Conservation (phyloP, 2,329 filamentous ascomycete species). For the Xylogone sp. region DNA sequence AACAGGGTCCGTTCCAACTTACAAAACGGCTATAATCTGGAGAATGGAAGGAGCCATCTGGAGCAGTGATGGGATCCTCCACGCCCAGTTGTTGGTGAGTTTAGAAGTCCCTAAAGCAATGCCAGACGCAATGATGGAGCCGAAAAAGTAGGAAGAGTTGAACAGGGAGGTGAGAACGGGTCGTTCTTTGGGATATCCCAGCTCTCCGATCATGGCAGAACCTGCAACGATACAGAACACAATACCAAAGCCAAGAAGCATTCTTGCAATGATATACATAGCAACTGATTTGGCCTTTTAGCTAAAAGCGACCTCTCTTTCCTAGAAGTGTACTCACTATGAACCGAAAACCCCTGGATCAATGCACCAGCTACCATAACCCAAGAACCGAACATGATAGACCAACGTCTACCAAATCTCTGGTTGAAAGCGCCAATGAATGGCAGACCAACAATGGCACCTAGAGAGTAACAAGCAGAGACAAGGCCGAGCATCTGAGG, state of each 20-base stretch:
- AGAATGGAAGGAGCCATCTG: constrained; percentile 28
- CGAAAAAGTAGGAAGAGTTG: constrained; percentile 49
- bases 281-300: constrained; percentile 27
- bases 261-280: constrained; percentile 50
- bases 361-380: constrained; percentile 53
- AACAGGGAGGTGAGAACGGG: constrained; percentile 49
- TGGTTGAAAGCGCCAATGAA: constrained; percentile 50
- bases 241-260: constrained; percentile 51
- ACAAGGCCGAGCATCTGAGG: constrained; percentile 40
- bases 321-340: constrained; percentile 27
- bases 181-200: constrained; percentile 51
- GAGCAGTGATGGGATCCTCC: constrained; percentile 38
- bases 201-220: constrained; percentile 49
- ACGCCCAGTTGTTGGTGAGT: constrained; percentile 35
- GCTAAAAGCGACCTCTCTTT: not conserved
- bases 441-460: constrained; percentile 50
- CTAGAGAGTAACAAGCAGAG: constrained; percentile 51
- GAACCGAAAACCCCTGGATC: constrained; percentile 44
- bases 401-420: constrained; percentile 43
- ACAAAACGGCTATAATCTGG: constrained; percentile 21
- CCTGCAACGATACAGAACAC: constrained; percentile 48
- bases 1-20: constrained; percentile 7
- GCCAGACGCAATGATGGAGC: constrained; percentile 37
- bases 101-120: constrained; percentile 40
- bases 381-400: constrained; percentile 51